Evolutionary conservation across 2,329 filamentous ascomycete species (phyloP).

Genomic region (Tolypocladium pustulatum): DNA sequence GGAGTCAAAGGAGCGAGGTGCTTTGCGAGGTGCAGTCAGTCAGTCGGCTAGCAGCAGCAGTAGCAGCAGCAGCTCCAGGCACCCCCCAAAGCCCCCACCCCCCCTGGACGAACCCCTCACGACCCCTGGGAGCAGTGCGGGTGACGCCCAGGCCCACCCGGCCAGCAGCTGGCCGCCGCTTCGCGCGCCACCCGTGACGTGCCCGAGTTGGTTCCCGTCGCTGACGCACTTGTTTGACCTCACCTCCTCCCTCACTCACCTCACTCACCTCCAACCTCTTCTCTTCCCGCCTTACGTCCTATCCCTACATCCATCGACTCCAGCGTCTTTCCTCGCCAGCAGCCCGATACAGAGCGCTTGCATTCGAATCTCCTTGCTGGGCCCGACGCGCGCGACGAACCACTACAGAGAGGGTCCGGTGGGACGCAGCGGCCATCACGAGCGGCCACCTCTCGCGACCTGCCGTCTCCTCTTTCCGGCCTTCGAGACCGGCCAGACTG

Average conservation of each 20-base stretch:
- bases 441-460: not conserved
- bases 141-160: not conserved
- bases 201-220: not conserved
- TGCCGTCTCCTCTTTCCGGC: not conserved
- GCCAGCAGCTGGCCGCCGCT: not conserved
- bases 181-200: not conserved
- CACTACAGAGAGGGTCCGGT: not conserved
- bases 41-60: too few species aligned
- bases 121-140: not conserved
- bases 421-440: not conserved
- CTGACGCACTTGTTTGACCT: not conserved
- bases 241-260: not conserved
- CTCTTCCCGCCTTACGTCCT: not conserved
- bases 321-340: not conserved
- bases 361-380: not conserved
- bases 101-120: not conserved
- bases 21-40: too few species aligned
- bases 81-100: too few species aligned
- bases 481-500: not conserved
- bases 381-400: not conserved
- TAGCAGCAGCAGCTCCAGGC: too few species aligned
- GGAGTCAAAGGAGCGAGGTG: too few species aligned
- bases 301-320: not conserved
- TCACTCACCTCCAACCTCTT: not conserved
- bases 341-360: not conserved